phyloP scores from a whole-genome alignment of 192 early-diverging fungal genomes.

The Cetraspora pellucida region DNA sequence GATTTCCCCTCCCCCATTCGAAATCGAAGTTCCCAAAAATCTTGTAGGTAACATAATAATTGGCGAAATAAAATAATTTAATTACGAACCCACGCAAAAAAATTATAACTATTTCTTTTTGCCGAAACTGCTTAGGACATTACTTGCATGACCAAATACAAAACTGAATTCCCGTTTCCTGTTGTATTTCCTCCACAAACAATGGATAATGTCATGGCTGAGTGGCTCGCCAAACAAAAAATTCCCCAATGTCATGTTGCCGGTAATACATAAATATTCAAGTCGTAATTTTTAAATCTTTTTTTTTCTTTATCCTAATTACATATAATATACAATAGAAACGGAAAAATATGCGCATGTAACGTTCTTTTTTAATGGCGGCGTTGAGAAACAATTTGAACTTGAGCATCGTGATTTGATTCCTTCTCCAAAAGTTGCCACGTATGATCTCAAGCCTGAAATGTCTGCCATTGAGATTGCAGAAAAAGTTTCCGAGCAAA shows the following conservation, averaged over 20 bases:
- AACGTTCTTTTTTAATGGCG: constrained; percentile 99
- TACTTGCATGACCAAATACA: constrained; percentile 97
- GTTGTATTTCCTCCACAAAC: constrained; percentile 93
- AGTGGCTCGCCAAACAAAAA: constrained; percentile 90
- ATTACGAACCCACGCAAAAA: not conserved
- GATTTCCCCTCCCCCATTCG: constrained; percentile 83
- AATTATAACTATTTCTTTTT: not conserved
- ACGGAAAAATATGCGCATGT: constrained; percentile 99
- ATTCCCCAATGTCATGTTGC: constrained; percentile 95
- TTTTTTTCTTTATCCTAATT: not conserved
- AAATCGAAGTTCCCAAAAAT: constrained; percentile 74
- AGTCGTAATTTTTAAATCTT: not conserved
- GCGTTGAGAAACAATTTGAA: constrained; percentile 87
- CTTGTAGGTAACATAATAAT: constrained; percentile 52
- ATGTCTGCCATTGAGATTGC: constrained; percentile 92
- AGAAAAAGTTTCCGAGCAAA: constrained; percentile 84
- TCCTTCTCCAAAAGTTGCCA: constrained; percentile 92
- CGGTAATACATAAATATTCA: constrained; percentile 6
- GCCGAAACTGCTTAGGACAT: constrained; percentile 53
- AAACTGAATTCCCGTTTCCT: constrained; percentile 94
- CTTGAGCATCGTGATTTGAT: constrained; percentile 90
- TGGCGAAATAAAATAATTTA: too few species aligned
- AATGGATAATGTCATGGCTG: constrained; percentile 98
- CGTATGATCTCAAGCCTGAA: constrained; percentile 95
- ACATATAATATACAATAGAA: constrained; percentile 52